Evolutionary conservation across 257 asterid species (phyloP).

Genomic region (Gentiana dahurica): DNA sequence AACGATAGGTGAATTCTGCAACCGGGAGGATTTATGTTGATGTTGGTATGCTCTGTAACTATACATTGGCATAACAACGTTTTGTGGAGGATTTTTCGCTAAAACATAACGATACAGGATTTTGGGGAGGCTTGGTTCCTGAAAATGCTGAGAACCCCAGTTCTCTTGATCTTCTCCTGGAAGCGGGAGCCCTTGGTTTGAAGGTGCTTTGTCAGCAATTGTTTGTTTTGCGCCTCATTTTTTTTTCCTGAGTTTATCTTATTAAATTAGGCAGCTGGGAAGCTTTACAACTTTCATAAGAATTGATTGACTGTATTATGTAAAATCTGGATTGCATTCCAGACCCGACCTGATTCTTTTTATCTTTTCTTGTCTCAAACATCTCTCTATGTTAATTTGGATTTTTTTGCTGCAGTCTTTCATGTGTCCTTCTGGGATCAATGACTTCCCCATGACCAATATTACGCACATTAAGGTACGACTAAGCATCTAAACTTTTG

Average conservation of each 20-base stretch:
- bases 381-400: background rate
- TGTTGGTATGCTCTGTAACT: conserved; percentile 54
- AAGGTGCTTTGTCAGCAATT: conserved; percentile 44
- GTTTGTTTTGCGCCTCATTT: background rate
- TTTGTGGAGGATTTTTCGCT: conserved; percentile 2
- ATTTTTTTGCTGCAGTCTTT: conserved; percentile 49
- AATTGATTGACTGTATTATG: too few relatives aligned
- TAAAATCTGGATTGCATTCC: too few relatives aligned
- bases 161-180: conserved; percentile 66
- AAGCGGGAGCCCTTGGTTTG: conserved; percentile 94
- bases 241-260: background rate
- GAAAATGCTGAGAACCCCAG: conserved; percentile 78
- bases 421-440: conserved; percentile 97
- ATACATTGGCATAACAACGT: conserved; percentile 1
- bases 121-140: conserved; percentile 99
- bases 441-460: conserved; percentile 95
- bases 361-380: background rate
- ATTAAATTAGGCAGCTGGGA: too few relatives aligned
- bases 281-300: too few relatives aligned
- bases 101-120: conserved; percentile 40
- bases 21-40: conserved; percentile 75
- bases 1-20: conserved; percentile 63
- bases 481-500: background rate
- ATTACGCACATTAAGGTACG: conserved; percentile 79
- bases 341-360: background rate